These are phyloP conservation scores for Cytospora piceae DNA, from an alignment of 2,329 filamentous ascomycete species.

Conservation along the genomic window DNA sequence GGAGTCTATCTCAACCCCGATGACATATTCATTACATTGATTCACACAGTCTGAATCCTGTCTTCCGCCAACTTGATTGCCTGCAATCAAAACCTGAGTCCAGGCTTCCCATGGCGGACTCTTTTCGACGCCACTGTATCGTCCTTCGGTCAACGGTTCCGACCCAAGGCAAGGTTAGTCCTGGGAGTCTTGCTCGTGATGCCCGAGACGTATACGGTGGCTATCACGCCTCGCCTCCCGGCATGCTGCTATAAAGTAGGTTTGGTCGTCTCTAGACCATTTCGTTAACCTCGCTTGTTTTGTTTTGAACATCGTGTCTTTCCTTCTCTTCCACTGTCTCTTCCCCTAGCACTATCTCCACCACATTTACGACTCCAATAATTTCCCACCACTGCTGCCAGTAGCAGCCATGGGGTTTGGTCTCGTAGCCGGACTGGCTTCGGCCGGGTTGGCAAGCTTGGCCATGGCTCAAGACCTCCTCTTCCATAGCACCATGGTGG, in stretches of 20 bases:
- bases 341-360: not conserved
- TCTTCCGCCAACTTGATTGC: slow-evolving; percentile 24
- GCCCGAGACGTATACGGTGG: slow-evolving; percentile 21
- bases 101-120: slow-evolving; percentile 9
- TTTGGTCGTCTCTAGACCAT: slow-evolving; percentile 19
- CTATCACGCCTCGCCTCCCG: slow-evolving; percentile 1
- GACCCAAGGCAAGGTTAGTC: not conserved
- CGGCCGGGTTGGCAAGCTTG: slow-evolving; percentile 26
- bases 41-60: slow-evolving; percentile 29
- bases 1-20: slow-evolving; percentile 1
- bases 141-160: slow-evolving; percentile 4
- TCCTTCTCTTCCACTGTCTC: slow-evolving; percentile 23
- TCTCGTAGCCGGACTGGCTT: slow-evolving; percentile 26
- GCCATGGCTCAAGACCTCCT: slow-evolving; percentile 34
- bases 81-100: slow-evolving; percentile 28
- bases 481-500: slow-evolving; percentile 34
- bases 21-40: slow-evolving; percentile 13
- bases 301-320: slow-evolving; percentile 25
- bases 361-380: slow-evolving; percentile 4
- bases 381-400: not conserved
- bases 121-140: slow-evolving; percentile 16
- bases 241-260: slow-evolving; percentile 27
- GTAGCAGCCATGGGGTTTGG: slow-evolving; percentile 21
- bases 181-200: slow-evolving; percentile 18
- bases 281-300: slow-evolving; percentile 8